Percentiles rank a stretch among this genome's conserved stretches.
These are phyloP conservation scores for Ascochyta clinopodiicola DNA, from an alignment of 2,329 filamentous ascomycete species.

Conservation along the genomic window DNA sequence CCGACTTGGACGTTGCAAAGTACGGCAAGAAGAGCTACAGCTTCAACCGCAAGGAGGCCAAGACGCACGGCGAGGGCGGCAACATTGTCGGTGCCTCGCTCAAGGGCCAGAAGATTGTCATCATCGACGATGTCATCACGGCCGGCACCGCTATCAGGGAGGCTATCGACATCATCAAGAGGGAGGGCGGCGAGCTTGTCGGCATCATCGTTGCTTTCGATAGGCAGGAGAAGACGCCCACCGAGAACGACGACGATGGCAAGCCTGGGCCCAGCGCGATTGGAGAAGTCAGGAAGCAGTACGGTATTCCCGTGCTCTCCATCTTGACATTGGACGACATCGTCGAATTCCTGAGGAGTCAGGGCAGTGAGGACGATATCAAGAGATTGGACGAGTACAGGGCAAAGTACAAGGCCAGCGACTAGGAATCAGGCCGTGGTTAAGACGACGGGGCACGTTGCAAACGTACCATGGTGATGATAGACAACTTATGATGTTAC, in stretches of 20 bases:
- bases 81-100: conserved; percentile 87
- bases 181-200: conserved; percentile 82
- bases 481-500: conserved; percentile 9
- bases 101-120: conserved; percentile 83
- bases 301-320: conserved; percentile 80
- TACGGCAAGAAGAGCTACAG: conserved; percentile 79
- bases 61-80: conserved; percentile 94
- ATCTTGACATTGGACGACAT: conserved; percentile 88
- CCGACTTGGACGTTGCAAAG: conserved; percentile 68
- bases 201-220: conserved; percentile 91
- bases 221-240: conserved; percentile 80
- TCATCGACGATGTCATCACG: conserved; percentile 97
- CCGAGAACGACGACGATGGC: conserved; percentile 65
- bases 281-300: conserved; percentile 83
- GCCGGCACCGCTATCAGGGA: conserved; percentile 94
- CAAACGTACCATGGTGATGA: background rate
- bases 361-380: conserved; percentile 55
- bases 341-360: conserved; percentile 52
- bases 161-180: conserved; percentile 85
- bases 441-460: background rate
- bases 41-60: conserved; percentile 96
- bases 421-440: conserved; percentile 23
- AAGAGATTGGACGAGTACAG: conserved; percentile 50
- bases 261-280: conserved; percentile 79
- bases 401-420: conserved; percentile 50